These are phyloP conservation scores for Ceratobasidium sp. DNA, from an alignment of 1,284 basidiomycete genomes.

Conservation along the genomic window DNA sequence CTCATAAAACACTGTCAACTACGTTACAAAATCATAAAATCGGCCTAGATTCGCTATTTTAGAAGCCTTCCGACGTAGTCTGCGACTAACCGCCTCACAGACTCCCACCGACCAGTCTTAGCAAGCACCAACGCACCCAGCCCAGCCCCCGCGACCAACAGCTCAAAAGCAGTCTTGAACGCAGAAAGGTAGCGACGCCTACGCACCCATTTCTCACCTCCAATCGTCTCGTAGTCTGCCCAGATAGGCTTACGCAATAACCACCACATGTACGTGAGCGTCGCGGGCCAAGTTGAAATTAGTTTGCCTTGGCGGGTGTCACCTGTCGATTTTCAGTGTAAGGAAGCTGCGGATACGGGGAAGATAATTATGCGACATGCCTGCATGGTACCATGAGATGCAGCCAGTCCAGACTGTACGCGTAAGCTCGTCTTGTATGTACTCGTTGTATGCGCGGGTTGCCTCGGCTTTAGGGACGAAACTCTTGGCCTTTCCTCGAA, in stretches of 20 bases:
- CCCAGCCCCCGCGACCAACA: conserved; percentile 4
- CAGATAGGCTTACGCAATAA: conserved; percentile 15
- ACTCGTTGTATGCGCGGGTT: conserved; percentile 21
- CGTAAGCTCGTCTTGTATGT: not conserved
- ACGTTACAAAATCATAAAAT: not conserved
- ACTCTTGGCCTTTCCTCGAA: conserved; percentile 34
- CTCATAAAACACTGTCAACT: not conserved
- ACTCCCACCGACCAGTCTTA: conserved; percentile 2
- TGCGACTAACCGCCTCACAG: not conserved
- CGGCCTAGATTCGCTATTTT: not conserved
- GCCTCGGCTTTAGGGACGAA: conserved; percentile 7
- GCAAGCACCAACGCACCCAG: conserved; percentile 12
- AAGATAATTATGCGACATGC: not conserved
- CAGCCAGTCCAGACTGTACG: conserved; percentile 13
- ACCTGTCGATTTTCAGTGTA: not conserved
- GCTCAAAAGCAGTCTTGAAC: conserved; percentile 14
- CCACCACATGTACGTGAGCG: conserved; percentile 20
- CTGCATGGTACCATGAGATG: conserved; percentile 31
- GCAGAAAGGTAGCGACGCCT: not conserved
- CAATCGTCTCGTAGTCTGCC: conserved; percentile 24
- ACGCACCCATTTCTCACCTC: conserved; percentile 14
- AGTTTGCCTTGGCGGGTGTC: not conserved
- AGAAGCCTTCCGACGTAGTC: not conserved
- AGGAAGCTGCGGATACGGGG: too few species aligned
- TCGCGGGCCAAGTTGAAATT: conserved; percentile 6